Conservation (phyloP, 768 basidiomycete genomes). For the Cystoderma amianthinum region DNA sequence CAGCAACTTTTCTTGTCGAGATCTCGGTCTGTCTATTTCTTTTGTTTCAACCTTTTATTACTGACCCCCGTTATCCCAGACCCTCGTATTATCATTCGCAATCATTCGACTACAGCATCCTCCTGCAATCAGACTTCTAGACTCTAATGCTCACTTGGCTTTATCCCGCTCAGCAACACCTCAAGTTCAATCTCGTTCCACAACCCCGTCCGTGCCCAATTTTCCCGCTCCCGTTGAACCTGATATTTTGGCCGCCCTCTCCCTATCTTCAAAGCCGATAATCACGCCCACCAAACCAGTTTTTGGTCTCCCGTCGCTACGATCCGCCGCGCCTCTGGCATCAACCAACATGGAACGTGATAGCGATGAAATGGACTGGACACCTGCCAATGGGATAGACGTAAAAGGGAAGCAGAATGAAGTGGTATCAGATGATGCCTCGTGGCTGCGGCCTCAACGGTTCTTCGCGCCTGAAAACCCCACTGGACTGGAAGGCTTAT, state of each 20-base stretch:
- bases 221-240: slow-evolving; percentile 28
- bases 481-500: slow-evolving; percentile 67
- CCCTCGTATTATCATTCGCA: slow-evolving; percentile 41
- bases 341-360: slow-evolving; percentile 25
- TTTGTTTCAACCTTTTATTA: slow-evolving; percentile 2
- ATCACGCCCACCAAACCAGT: slow-evolving; percentile 42
- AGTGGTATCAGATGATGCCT: slow-evolving; percentile 25
- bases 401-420: slow-evolving; percentile 14
- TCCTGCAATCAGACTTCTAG: slow-evolving; percentile 63
- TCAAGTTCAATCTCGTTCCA: slow-evolving; percentile 12
- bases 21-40: slow-evolving; percentile 36
- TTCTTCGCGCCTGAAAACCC: slow-evolving; percentile 77
- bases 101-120: slow-evolving; percentile 61
- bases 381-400: slow-evolving; percentile 38
- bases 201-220: slow-evolving; percentile 10
- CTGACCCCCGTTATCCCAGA: slow-evolving; percentile 24
- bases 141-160: slow-evolving; percentile 39
- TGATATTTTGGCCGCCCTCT: slow-evolving; percentile 55
- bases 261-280: slow-evolving; percentile 60
- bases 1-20: slow-evolving; percentile 41
- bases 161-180: slow-evolving; percentile 41
- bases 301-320: slow-evolving; percentile 66
- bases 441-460: slow-evolving; percentile 61
- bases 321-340: slow-evolving; percentile 18
- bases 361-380: slow-evolving; percentile 56